These are phyloP conservation scores for Calonectria naviculata DNA, from an alignment of 2,329 filamentous ascomycete species.

Conservation along the genomic window DNA sequence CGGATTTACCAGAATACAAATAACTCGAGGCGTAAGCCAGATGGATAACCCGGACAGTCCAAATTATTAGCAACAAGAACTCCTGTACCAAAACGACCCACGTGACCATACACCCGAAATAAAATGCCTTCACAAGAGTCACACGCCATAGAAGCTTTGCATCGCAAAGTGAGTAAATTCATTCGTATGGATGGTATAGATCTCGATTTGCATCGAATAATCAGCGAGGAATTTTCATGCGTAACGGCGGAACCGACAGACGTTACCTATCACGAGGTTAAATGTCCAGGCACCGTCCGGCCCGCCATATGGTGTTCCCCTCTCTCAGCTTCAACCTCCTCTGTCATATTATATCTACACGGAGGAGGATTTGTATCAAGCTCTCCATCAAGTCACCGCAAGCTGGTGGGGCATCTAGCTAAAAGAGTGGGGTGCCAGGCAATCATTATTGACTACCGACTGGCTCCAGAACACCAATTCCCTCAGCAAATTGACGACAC, in stretches of 20 bases:
- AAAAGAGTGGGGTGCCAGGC: neutral
- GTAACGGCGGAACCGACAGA: neutral
- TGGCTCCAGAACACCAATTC: neutral
- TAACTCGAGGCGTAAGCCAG: too few relatives aligned
- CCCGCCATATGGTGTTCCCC: slow-evolving; percentile 10
- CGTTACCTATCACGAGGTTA: neutral
- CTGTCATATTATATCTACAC: slow-evolving; percentile 2
- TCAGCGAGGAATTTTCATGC: neutral
- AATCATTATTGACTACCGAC: neutral
- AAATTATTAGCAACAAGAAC: too few relatives aligned
- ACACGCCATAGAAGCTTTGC: neutral
- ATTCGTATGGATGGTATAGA: neutral
- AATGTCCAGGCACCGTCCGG: neutral
- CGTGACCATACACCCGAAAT: too few relatives aligned
- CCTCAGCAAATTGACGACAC: slow-evolving; percentile 1
- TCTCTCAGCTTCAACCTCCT: neutral
- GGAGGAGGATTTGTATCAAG: slow-evolving; percentile 3
- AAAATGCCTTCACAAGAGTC: slow-evolving; percentile 7
- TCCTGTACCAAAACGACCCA: too few relatives aligned
- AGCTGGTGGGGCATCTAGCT: neutral
- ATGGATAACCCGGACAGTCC: too few relatives aligned
- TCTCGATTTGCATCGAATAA: neutral
- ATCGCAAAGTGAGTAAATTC: neutral
- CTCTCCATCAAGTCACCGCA: slow-evolving; percentile 3
- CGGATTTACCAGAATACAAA: too few relatives aligned